Evolutionary conservation across 2,329 filamentous ascomycete genomes (phyloP).

Genomic region (Claviceps cyperi): DNA sequence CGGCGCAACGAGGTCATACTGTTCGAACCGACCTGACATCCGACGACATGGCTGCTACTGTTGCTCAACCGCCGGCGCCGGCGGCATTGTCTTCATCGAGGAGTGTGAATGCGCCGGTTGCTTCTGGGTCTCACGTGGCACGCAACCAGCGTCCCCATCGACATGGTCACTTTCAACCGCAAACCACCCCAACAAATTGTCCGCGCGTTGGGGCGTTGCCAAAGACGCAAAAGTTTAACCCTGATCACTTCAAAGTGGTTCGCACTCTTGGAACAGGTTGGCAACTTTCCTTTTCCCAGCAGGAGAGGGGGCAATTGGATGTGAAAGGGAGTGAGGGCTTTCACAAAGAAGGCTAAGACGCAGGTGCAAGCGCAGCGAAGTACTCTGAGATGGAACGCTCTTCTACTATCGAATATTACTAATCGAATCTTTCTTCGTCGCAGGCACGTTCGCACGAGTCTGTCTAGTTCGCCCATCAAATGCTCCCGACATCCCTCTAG

Average conservation of each 20-base stretch:
- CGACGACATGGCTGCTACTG: slow-evolving; percentile 17
- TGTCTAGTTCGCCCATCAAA: slow-evolving; percentile 57
- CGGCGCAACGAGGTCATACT: not conserved
- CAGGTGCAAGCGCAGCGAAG: not conserved
- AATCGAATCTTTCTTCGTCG: not conserved
- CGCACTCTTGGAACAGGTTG: slow-evolving; percentile 63
- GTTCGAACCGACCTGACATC: not conserved
- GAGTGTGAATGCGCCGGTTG: slow-evolving; percentile 6
- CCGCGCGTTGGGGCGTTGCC: slow-evolving; percentile 10
- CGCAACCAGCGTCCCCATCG: slow-evolving; percentile 1
- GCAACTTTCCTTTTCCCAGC: not conserved
- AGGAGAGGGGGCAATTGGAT: not conserved
- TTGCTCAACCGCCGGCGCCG: slow-evolving; percentile 17
- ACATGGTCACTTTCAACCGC: not conserved
- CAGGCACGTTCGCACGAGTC: slow-evolving; percentile 69
- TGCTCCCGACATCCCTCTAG: slow-evolving; percentile 21
- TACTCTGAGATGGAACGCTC: not conserved
- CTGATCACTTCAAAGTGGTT: slow-evolving; percentile 53
- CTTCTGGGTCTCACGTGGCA: slow-evolving; percentile 5
- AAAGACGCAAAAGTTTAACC: slow-evolving; percentile 17
- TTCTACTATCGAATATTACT: not conserved
- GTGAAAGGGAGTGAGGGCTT: not conserved
- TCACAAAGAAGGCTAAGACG: not conserved
- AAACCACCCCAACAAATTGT: not conserved
- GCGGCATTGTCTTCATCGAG: slow-evolving; percentile 7